Evolutionary conservation across 2,329 filamentous ascomycete genomes (phyloP), one percentile per base, ranked within the genome.

Genomic region (Hypomyces rosellus): DNA sequence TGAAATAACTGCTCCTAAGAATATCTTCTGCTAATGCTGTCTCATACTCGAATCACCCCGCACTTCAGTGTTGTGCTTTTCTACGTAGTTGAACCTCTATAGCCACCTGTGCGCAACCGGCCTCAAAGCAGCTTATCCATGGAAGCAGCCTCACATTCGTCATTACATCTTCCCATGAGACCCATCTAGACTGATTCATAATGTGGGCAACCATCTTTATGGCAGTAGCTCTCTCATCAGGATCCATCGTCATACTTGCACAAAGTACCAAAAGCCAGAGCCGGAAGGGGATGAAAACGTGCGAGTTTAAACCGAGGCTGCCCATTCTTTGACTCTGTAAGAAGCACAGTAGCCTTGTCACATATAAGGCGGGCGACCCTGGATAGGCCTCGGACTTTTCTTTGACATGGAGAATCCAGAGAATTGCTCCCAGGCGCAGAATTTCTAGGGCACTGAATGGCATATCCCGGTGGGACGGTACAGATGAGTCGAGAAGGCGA

Each of bases 351-450:
- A 50, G 25, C 7, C 18, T 40, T 16, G 25, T 46, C n/a, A 50
- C 43, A n/a, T 50, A 50, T 18, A 16, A 18, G 14, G 42, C 36
- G 5, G 48, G 42, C 12, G 48, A 45, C 14, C 42, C 42, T 18
- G 48, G 48, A n/a, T 45, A 50, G 18, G 48, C 43, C 4, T 50
- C 42, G 1, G 48, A 42, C 16, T 45, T 50, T 20, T 50, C 25
- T 8, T 50, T 50, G 25, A 50, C 14, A 13, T 16, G 25, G 8
- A 50, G 9, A 20, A 50, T 46, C 48, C 48, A 50, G 14, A 50
- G 48, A 4, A 50, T 34, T 13, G 37, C 37, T 0, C 48, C 48
- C n/a, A 50, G n/a, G 8, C 48, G 48, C 33, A 50, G 42, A 14
- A 36, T 30, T n/a, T 50, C 36, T 5, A 45, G 20, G 4, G 44